These are phyloP conservation scores for Wickerhamomyces queroliae DNA, from an alignment of 805 yeast genomes.

Conservation along the genomic window DNA sequence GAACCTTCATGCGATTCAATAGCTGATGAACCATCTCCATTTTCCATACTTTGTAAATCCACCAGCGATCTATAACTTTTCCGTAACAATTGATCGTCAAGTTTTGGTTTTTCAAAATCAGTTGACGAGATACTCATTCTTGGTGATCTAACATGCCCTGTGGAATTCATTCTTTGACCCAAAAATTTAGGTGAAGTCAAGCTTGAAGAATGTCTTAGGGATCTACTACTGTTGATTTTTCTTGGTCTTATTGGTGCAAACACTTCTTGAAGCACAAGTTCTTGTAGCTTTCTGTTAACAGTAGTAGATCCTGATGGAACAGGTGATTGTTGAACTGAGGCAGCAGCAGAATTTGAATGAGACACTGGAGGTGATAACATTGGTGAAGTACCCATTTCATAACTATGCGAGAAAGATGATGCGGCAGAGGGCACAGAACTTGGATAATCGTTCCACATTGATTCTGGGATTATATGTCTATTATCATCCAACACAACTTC, in stretches of 20 bases:
- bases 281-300: slow-evolving; percentile 66
- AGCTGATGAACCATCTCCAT: slow-evolving; percentile 4
- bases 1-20: not conserved
- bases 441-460: slow-evolving; percentile 62
- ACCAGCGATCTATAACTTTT: slow-evolving; percentile 19
- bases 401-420: slow-evolving; percentile 31
- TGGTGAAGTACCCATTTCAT: slow-evolving; percentile 22
- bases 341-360: slow-evolving; percentile 3
- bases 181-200: slow-evolving; percentile 15
- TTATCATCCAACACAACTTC: slow-evolving; percentile 93
- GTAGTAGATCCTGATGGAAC: slow-evolving; percentile 49
- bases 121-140: slow-evolving; percentile 19
- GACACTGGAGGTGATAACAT: slow-evolving; percentile 18
- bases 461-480: slow-evolving; percentile 84
- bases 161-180: slow-evolving; percentile 2
- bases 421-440: slow-evolving; percentile 33
- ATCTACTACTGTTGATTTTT: slow-evolving; percentile 2
- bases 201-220: slow-evolving; percentile 5
- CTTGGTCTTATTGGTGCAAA: slow-evolving; percentile 40
- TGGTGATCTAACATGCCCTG: slow-evolving; percentile 6
- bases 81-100: slow-evolving; percentile 7
- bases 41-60: slow-evolving; percentile 16
- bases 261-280: slow-evolving; percentile 66
- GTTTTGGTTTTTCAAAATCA: slow-evolving; percentile 17
- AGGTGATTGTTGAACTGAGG: slow-evolving; percentile 3